These are phyloP conservation scores for Neurospora sp. DNA, from an alignment of 495 filamentous ascomycete genomes.

Conservation along the genomic window DNA sequence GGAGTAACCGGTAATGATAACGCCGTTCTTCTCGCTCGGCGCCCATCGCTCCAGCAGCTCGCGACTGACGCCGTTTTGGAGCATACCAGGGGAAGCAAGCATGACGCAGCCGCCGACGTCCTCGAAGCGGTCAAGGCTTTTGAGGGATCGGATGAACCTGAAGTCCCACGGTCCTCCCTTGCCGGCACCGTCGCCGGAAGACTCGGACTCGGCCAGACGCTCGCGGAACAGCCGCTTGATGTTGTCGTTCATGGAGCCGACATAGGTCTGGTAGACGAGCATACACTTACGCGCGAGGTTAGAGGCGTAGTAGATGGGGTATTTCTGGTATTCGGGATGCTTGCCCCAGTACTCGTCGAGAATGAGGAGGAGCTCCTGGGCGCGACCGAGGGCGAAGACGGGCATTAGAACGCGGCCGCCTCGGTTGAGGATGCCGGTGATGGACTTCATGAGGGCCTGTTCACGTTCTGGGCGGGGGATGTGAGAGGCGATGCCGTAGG, in stretches of 20 bases:
- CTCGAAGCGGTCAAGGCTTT: conserved; percentile 88
- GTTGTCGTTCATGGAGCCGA: conserved; percentile 96
- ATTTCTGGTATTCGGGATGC: conserved; percentile 74
- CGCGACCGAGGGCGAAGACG: conserved; percentile 86
- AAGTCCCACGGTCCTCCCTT: conserved; percentile 94
- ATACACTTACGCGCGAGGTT: conserved; percentile 93
- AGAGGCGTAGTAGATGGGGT: conserved; percentile 93
- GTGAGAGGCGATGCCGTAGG: conserved; percentile 88
- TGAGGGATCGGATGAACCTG: conserved; percentile 77
- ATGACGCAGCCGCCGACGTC: conserved; percentile 95
- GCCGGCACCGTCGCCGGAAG: conserved; percentile 55
- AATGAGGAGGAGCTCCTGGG: conserved; percentile 88
- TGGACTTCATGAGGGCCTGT: conserved; percentile 85
- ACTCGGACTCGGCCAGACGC: conserved; percentile 78
- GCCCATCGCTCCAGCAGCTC: conserved; percentile 93
- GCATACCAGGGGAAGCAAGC: conserved; percentile 94
- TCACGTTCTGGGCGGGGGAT: conserved; percentile 83
- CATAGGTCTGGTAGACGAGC: conserved; percentile 96
- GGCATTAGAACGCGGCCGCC: conserved; percentile 91
- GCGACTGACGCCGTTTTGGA: conserved; percentile 88
- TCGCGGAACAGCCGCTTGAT: conserved; percentile 86
- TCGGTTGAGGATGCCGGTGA: conserved; percentile 78
- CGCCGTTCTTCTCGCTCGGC: conserved; percentile 86
- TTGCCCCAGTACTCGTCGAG: conserved; percentile 93
- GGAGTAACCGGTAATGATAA: conserved; percentile 95